Base-by-base conservation (phyloP, 2,329 filamentous ascomycete genomes). In the Chalara sp. region DNA sequence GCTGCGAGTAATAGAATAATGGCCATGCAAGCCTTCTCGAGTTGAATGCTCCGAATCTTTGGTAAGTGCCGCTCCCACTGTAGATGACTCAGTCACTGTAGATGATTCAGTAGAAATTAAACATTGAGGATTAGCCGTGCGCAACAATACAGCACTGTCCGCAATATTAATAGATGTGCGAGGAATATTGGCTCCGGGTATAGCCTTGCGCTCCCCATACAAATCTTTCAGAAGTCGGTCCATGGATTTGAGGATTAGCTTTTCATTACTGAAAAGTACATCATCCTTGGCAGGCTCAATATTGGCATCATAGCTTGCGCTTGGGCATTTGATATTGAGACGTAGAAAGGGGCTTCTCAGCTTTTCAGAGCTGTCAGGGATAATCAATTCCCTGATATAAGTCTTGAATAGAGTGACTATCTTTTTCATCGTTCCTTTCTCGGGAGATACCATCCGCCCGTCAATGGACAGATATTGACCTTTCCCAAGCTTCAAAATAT, bases 231-330 rank as follows among this genome's bases (percentile, higher is more conserved):
- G 63, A 5, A 62, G 44, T 4, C 49, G 52, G 39, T 66, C 63
- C n/a, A 61, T 53, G 32, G 56, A 64, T 5, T 60, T 56, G 2
- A 78, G n/a, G 3, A 80, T 56, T 1, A 64, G 33, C 39, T 45
- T 58, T 30, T 83, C 76, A 47, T 87, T 71, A 5, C 70, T 71
- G 60, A 91, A 89, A 1, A 89, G 61, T 2, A 91, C 75, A 58
- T 89, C 80, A 51, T 88, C 81, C 62, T 91, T 91, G 4, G 80
- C 72, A 4, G 86, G 79, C 53, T 89, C 81, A 5, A 90, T 67
- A 57, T 90, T 91, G 1, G 76, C 72, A 66, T 91, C 87, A 59
- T 91, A 91, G 52, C 73, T 82, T 28, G 75, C 74, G 1, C 70
- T 62, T 0, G 80, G 76, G 60, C 85, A 90, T 11, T 64, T 64